Conservation (phyloP, 164 flowering plant species). For the Stephania cephalantha region DNA sequence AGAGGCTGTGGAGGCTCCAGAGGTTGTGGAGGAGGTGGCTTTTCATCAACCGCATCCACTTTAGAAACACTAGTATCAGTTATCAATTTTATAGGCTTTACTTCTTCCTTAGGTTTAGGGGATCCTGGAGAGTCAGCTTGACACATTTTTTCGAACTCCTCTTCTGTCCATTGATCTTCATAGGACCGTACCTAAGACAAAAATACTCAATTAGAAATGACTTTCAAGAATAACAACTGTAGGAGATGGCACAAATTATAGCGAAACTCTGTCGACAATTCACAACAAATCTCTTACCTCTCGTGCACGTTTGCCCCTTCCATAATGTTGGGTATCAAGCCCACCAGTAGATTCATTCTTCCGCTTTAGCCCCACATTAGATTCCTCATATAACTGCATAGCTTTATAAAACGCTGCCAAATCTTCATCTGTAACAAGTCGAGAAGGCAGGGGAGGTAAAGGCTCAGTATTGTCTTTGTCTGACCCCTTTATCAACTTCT, state of each 20-base stretch:
- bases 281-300: slow-evolving; percentile 55
- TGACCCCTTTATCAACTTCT: slow-evolving; percentile 36
- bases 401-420: slow-evolving; percentile 63
- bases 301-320: slow-evolving; percentile 95
- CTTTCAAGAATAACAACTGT: neutral
- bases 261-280: neutral
- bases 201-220: slow-evolving; percentile 3
- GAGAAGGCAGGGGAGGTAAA: slow-evolving; percentile 59
- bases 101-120: slow-evolving; percentile 43
- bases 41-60: slow-evolving; percentile 21
- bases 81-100: slow-evolving; percentile 22
- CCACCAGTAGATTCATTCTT: slow-evolving; percentile 55
- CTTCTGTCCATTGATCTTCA: slow-evolving; percentile 99
- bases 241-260: neutral
- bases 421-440: slow-evolving; percentile 87
- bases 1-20: neutral
- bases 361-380: slow-evolving; percentile 49
- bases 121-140: slow-evolving; percentile 75
- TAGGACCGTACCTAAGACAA: slow-evolving; percentile 80
- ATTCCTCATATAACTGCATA: slow-evolving; percentile 65
- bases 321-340: slow-evolving; percentile 83
- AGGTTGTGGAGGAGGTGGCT: slow-evolving; percentile 4
- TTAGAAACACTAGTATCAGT: slow-evolving; percentile 28
- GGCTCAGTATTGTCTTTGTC: slow-evolving; percentile 31
- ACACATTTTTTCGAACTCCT: slow-evolving; percentile 95